Percentiles rank a stretch among this genome's conserved stretches.
Evolutionary conservation across 2,329 filamentous ascomycete species (phyloP).

Genomic region (Colletotrichum plurivorum): DNA sequence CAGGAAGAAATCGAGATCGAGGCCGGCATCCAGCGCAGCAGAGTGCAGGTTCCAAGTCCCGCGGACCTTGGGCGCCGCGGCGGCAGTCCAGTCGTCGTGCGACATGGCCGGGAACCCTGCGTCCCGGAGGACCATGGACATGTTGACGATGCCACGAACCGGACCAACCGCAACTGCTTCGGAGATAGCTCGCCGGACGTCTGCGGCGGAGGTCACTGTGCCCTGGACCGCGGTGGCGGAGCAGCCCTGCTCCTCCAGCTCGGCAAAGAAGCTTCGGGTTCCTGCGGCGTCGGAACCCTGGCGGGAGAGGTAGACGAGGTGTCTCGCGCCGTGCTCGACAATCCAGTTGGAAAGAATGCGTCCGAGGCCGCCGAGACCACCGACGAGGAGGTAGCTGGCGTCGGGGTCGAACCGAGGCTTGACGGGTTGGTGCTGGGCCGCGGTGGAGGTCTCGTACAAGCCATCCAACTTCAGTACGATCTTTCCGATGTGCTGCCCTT

Average conservation of each 20-base stretch:
- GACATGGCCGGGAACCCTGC: conserved; percentile 50
- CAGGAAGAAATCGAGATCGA: conserved; percentile 48
- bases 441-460: neutral
- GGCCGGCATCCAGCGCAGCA: conserved; percentile 40
- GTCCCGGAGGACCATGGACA: conserved; percentile 52
- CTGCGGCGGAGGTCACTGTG: conserved; percentile 29
- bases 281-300: conserved; percentile 3
- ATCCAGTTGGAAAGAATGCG: conserved; percentile 44
- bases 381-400: conserved; percentile 43
- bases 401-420: neutral
- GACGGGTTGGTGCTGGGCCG: conserved; percentile 5
- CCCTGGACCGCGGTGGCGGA: neutral
- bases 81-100: conserved; percentile 47
- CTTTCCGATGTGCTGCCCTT: conserved; percentile 57
- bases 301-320: conserved; percentile 37
- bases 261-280: conserved; percentile 1
- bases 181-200: conserved; percentile 46
- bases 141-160: conserved; percentile 56
- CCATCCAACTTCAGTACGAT: conserved; percentile 48
- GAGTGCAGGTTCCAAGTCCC: conserved; percentile 55
- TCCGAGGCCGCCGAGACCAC: conserved; percentile 46
- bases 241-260: conserved; percentile 14
- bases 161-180: conserved; percentile 42
- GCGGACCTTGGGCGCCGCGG: conserved; percentile 48
- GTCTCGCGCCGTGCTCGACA: conserved; percentile 43